phyloP scores from a whole-genome alignment of 257 asterid species.

The Nemophila menziesii region DNA sequence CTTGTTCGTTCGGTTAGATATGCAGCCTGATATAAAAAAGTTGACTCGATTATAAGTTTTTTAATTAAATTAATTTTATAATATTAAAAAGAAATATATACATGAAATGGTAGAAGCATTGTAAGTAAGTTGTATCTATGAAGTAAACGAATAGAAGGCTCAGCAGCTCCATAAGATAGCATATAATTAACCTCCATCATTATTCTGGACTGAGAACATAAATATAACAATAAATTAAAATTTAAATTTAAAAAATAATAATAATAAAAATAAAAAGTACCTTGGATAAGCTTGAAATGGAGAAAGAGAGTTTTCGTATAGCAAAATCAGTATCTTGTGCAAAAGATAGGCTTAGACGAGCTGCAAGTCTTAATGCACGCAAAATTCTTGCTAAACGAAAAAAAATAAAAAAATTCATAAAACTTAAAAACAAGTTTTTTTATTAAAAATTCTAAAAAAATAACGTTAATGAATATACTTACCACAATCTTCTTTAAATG shows the following conservation, averaged over 20 bases:
- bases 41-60: conserved; percentile 8
- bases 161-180: conserved; percentile 97
- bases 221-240: not conserved
- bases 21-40: conserved; percentile 49
- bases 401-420: too few relatives aligned
- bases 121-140: conserved; percentile 54
- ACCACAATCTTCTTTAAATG: conserved; percentile 88
- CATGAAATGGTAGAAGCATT: conserved; percentile 74
- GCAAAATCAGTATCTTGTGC: conserved; percentile 68
- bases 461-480: conserved; percentile 17
- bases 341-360: conserved; percentile 73
- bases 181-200: conserved; percentile 68
- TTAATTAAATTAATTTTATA: not conserved
- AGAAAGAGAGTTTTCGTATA: conserved; percentile 39
- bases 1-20: conserved; percentile 45
- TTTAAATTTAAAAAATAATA: not conserved
- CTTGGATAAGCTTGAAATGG: conserved; percentile 37
- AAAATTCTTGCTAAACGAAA: conserved; percentile 68
- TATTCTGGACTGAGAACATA: conserved; percentile 52
- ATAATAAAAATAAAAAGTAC: conserved; percentile 20
- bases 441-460: not conserved
- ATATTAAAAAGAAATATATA: conserved; percentile 21
- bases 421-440: too few relatives aligned
- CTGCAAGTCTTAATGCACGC: conserved; percentile 93
- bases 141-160: conserved; percentile 65